Evolutionary conservation across 331 rosid genomes (phyloP), one percentile per base, ranked within the genome.

Genomic region (Telfairia occidentalis): DNA sequence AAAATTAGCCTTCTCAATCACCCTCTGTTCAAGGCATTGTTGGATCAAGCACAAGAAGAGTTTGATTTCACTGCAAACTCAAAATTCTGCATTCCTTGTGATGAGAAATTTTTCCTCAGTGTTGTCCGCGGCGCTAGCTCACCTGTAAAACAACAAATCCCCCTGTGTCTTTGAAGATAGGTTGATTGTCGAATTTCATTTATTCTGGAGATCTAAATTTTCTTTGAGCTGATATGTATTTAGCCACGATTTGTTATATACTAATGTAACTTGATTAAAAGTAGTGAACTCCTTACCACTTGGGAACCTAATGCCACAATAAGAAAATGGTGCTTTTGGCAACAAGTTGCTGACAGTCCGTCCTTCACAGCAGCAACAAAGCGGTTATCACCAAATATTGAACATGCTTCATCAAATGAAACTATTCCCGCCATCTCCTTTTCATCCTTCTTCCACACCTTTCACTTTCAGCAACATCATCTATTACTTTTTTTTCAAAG

Each of bases 41-140:
- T 92, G 79, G 99, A 95, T 79, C 89, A 88, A 85, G 96, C 96
- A 58, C 75, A 77, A 28, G 97, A 91, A 23, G 99, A 92, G 71
- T 95, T 86, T 72, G 96, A 87, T 76, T 95, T 82, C 91, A 82
- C 77, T 37, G 53, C 88, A 15, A 79, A 86, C 71, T 83, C 96
- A 0, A 92, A 90, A 69, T 92, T 95, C 58, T 86, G 87, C 75
- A 89, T 95, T 65, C 97, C 96, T 16, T 92, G 99, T 40, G 87
- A 86, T 21, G 99, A 87, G 81, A 85, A 69, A 76, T 80, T 87
- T 61, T 91, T 95, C 83, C 85, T 86, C 59, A 65, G 76, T 72
- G 89, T 94, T 49, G 83, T 92, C 55, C 86, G 76, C 34, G 81
- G 85, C 5, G 93, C 88, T 21, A 78, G 58, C 83, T 83, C 82